Evolutionary conservation across 306 rosid species (phyloP).

Genomic region (Cicer cuneatum): DNA sequence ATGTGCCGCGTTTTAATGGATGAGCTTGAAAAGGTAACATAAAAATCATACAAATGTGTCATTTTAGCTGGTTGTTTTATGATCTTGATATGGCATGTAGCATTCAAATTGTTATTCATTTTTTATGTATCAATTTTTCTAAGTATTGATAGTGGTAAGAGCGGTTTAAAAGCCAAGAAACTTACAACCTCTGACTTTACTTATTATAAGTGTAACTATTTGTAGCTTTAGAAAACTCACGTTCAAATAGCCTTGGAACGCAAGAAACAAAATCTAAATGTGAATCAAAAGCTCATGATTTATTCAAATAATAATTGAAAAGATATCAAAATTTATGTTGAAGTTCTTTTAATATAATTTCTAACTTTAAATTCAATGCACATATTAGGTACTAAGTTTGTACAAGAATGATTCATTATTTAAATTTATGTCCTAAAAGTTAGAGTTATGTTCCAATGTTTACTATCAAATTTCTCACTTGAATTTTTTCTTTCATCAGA

Average conservation of each 20-base stretch:
- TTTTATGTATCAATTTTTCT: neutral
- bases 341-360: too few species aligned
- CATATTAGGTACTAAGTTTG: neutral
- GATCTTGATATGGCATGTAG: neutral
- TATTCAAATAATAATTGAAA: neutral
- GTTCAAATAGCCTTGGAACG: too few species aligned
- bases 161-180: too few species aligned
- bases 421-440: neutral
- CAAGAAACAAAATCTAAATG: too few species aligned
- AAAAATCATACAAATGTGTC: neutral
- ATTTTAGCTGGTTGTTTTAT: slow-evolving; percentile 7
- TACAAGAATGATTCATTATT: too few species aligned
- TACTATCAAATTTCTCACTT: slow-evolving; percentile 26
- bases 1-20: slow-evolving; percentile 83
- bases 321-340: too few species aligned
- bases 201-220: too few species aligned
- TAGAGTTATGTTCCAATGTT: neutral
- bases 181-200: too few species aligned
- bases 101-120: neutral
- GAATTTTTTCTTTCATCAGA: slow-evolving; percentile 50
- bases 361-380: neutral
- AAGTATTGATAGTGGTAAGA: neutral
- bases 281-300: neutral
- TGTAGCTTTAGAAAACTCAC: too few species aligned
- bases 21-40: slow-evolving; percentile 80